Conservation (phyloP, 768 basidiomycete genomes). For the Leccinum broughii region DNA sequence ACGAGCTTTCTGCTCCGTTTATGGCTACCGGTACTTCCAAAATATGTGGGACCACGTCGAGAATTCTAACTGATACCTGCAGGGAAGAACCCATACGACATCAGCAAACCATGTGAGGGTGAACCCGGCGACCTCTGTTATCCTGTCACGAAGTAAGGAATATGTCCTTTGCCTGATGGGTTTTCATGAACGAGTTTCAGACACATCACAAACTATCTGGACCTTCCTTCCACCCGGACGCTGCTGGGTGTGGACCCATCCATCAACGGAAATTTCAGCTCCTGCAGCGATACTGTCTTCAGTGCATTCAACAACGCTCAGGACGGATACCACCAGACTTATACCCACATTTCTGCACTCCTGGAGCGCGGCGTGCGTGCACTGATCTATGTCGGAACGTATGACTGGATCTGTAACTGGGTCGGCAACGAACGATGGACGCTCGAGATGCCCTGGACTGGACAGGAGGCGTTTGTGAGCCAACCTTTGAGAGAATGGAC, state of each 20-base stretch:
- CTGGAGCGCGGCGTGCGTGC: slow-evolving; percentile 76
- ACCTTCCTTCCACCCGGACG: slow-evolving; percentile 51
- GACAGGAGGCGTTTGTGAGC: slow-evolving; percentile 48
- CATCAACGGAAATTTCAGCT: slow-evolving; percentile 40
- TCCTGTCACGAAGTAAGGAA: slow-evolving; percentile 46
- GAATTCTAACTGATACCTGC: not conserved
- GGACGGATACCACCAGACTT: slow-evolving; percentile 39
- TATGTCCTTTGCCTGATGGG: not conserved
- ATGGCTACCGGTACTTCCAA: slow-evolving; percentile 32
- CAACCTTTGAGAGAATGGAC: slow-evolving; percentile 60
- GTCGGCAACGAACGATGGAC: slow-evolving; percentile 78
- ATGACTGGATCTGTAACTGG: slow-evolving; percentile 83
- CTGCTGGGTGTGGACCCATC: slow-evolving; percentile 63
- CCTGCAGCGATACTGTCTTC: slow-evolving; percentile 44
- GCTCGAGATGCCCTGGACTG: slow-evolving; percentile 71
- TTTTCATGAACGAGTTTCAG: slow-evolving; percentile 34
- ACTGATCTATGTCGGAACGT: slow-evolving; percentile 73
- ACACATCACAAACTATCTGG: slow-evolving; percentile 60
- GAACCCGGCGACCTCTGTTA: slow-evolving; percentile 57
- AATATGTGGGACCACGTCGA: not conserved
- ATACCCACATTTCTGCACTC: slow-evolving; percentile 45
- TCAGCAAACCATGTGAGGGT: slow-evolving; percentile 61
- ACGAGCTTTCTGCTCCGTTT: slow-evolving; percentile 37
- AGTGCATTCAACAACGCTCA: slow-evolving; percentile 46
- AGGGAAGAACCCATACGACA: slow-evolving; percentile 66